These are phyloP conservation scores for Erysimum cheiranthoides DNA, from an alignment of 345 rosid genomes.

Conservation along the genomic window DNA sequence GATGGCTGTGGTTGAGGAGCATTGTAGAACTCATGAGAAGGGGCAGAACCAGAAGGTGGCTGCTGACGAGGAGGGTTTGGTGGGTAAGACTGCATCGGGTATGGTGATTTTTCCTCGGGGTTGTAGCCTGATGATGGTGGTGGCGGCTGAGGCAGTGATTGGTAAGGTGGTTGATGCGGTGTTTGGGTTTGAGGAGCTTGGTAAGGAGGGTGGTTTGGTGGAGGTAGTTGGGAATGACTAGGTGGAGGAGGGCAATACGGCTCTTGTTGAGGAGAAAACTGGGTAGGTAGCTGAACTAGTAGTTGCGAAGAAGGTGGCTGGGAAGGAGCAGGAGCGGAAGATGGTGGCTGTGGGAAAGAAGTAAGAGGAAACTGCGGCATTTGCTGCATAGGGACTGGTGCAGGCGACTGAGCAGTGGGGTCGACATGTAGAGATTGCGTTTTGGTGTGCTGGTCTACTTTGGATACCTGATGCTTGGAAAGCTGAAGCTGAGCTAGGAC, in stretches of 20 bases:
- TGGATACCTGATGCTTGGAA: constrained; percentile 57
- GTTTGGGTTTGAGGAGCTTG: constrained; percentile 64
- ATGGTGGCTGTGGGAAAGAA: constrained; percentile 29
- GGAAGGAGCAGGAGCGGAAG: constrained; percentile 42
- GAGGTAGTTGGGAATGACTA: constrained; percentile 59
- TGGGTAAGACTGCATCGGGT: constrained; percentile 60
- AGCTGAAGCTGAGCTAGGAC: constrained; percentile 63
- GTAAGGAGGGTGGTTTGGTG: constrained; percentile 57
- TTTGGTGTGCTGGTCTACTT: constrained; percentile 54
- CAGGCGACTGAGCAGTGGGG: constrained; percentile 54
- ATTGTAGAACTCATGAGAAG: constrained; percentile 59
- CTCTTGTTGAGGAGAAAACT: constrained; percentile 68
- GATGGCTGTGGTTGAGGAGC: constrained; percentile 55
- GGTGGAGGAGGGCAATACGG: constrained; percentile 56
- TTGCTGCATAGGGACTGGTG: constrained; percentile 40
- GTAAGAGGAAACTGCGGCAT: constrained; percentile 28
- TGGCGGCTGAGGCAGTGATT: constrained; percentile 51
- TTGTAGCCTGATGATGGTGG: constrained; percentile 60
- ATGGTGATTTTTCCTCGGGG: constrained; percentile 53
- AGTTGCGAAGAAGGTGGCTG: constrained; percentile 55
- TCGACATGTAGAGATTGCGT: constrained; percentile 48
- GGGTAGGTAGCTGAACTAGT: constrained; percentile 54
- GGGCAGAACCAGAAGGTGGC: constrained; percentile 50
- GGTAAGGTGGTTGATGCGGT: constrained; percentile 59
- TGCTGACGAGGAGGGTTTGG: constrained; percentile 53